Base-by-base conservation (phyloP, 108 stramenopile genomes). In the Schizochytrium sp. region DNA sequence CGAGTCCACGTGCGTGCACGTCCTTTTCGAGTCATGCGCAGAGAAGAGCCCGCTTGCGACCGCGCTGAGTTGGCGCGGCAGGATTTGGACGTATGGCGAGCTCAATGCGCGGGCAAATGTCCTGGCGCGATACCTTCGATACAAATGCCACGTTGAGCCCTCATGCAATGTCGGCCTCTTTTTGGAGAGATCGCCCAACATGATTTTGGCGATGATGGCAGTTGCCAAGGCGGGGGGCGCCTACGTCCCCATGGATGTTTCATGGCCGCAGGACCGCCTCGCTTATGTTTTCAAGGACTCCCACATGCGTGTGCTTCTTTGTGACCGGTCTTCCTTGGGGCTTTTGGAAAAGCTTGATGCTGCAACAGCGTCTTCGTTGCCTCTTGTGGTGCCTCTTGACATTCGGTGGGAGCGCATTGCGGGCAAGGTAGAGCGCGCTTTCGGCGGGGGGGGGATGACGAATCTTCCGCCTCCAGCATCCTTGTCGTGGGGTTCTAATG, bases 101-200 rank as follows among this genome's bases (percentile, higher is more conserved):
- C 76, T 83, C 48, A 83, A 83, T 83, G 45, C 76, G 51, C 45
- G 76, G 6, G 76, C 76, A 28, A 83, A 83, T 23, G 28, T 83
- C 25, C 76, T 83, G 12, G 76, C 76, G 3, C 76, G 76, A 8
- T 83, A 83, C 76, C 51, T 83, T 43, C 76, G 76, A 6, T 23
- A 53, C 48, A 47, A 23, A 18, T 25, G 28, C 29, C 45, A 45
- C 18, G 76, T 83, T 12, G 76, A 34, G 6, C 76, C 76, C n/a
- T 47, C 48, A 34, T 12, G 45, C 48, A 83, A 83, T 12, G 76
- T 83, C 19, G 76, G 76, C 76, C n/a, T 83, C 3, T 83, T 83
- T 34, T 19, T 83, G 76, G 76, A 83, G 76, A 43, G 76, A 6
- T 83, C 76, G n/a, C 76, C 76, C 10, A 83, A 83, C 51, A 83